Percentiles rank a stretch among this genome's conserved stretches.
Evolutionary conservation across 2,329 filamentous ascomycete genomes (phyloP).

Genomic region (Colletotrichum camelliae): DNA sequence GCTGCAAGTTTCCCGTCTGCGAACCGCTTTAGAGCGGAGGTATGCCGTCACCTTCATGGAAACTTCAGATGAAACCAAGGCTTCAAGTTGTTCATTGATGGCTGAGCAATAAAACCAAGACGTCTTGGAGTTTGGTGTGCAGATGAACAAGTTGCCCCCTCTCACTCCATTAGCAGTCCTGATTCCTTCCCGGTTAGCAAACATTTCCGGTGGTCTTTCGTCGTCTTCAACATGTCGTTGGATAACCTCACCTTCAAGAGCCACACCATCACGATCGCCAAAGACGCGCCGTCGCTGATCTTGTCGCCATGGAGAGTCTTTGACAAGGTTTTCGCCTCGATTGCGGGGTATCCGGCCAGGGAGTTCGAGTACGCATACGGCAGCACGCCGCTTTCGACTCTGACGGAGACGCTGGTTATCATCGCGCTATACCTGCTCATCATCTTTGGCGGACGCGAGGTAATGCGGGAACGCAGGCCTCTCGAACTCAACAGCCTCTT

Average conservation of each 20-base stretch:
- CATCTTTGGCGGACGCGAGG: constrained; percentile 82
- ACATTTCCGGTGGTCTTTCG: not conserved
- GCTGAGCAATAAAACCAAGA: not conserved
- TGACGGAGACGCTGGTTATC: constrained; percentile 72
- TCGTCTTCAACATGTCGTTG: not conserved
- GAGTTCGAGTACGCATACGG: constrained; percentile 78
- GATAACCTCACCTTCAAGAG: constrained; percentile 8
- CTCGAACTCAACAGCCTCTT: constrained; percentile 81
- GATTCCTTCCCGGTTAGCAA: not conserved
- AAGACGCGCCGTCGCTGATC: constrained; percentile 48
- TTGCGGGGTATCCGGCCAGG: constrained; percentile 77
- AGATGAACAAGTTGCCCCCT: not conserved
- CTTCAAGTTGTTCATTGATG: not conserved
- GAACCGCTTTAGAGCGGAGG: not conserved
- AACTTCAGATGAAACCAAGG: not conserved
- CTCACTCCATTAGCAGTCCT: not conserved
- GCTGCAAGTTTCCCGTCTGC: not conserved
- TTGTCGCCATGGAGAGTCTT: constrained; percentile 77
- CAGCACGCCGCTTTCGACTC: constrained; percentile 80
- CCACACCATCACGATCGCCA: constrained; percentile 63
- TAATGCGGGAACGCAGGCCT: constrained; percentile 79
- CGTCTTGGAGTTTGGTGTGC: not conserved
- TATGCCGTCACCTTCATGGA: not conserved
- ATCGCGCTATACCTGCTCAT: constrained; percentile 81
- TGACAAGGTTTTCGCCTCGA: constrained; percentile 72